These are phyloP conservation scores for Sodiomyces alkalinus DNA, from an alignment of 2,329 filamentous ascomycete genomes.

Conservation along the genomic window DNA sequence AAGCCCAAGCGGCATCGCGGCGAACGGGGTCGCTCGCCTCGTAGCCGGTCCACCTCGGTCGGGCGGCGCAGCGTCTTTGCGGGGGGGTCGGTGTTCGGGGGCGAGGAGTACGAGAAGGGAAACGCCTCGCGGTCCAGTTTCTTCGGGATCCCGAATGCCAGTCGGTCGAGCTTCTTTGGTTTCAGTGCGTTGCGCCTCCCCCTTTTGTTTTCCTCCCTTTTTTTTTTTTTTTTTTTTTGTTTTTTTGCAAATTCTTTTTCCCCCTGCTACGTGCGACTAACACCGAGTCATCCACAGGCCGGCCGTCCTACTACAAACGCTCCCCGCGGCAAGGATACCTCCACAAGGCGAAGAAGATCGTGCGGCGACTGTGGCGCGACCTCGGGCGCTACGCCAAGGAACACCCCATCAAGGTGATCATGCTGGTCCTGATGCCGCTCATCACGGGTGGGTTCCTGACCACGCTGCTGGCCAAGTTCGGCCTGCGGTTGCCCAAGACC, in stretches of 20 bases:
- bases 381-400: conserved; percentile 67
- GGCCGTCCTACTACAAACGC: conserved; percentile 59
- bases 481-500: conserved; percentile 55
- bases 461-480: conserved; percentile 64
- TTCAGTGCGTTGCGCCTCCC: conserved; percentile 15
- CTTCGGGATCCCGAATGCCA: conserved; percentile 29
- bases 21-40: conserved; percentile 22
- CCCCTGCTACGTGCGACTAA: not conserved
- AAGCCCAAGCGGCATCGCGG: conserved; percentile 21
- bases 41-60: conserved; percentile 21
- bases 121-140: conserved; percentile 29
- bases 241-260: no score
- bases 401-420: conserved; percentile 77
- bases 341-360: conserved; percentile 54
- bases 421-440: conserved; percentile 75
- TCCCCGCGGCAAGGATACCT: conserved; percentile 71
- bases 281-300: conserved; percentile 21
- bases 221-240: no score
- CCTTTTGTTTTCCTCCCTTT: not conserved
- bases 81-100: conserved; percentile 25
- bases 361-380: conserved; percentile 67
- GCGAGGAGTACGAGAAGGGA: conserved; percentile 19
- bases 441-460: conserved; percentile 70
- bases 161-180: conserved; percentile 30
- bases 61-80: conserved; percentile 22